Conservation (phyloP, 768 basidiomycete genomes). For the Dioszegia aurantiaca region DNA sequence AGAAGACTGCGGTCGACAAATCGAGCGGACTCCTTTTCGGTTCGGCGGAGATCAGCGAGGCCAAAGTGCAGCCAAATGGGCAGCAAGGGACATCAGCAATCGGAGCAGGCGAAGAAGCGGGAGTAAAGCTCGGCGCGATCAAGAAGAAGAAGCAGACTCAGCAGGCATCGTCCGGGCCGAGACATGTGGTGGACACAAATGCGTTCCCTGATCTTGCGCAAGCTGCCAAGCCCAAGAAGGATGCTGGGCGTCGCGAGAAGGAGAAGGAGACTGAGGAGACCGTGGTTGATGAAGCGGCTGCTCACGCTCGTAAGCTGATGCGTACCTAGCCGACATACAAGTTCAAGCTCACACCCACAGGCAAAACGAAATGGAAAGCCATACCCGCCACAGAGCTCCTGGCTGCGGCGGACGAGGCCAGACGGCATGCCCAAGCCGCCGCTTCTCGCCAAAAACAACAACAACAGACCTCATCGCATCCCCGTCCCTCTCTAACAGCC, state of each 20-base stretch:
- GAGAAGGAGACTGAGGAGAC: slow-evolving; percentile 29
- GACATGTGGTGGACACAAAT: slow-evolving; percentile 23
- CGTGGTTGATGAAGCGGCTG: slow-evolving; percentile 18
- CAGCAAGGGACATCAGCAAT: slow-evolving; percentile 5
- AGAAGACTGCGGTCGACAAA: neutral
- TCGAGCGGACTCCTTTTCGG: neutral
- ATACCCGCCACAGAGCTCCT: slow-evolving; percentile 62
- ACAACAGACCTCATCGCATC: neutral
- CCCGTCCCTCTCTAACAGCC: neutral
- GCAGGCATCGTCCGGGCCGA: slow-evolving; percentile 5
- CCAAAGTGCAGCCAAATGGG: neutral
- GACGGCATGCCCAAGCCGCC: slow-evolving; percentile 23
- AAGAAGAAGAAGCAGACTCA: slow-evolving; percentile 25
- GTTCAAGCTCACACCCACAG: slow-evolving; percentile 34
- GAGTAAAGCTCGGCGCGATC: slow-evolving; percentile 8
- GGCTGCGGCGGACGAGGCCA: slow-evolving; percentile 56
- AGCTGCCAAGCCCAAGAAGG: slow-evolving; percentile 33
- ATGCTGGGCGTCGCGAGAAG: slow-evolving; percentile 30
- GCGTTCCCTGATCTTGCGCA: slow-evolving; percentile 45
- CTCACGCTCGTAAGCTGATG: slow-evolving; percentile 24
- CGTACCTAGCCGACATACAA: neutral
- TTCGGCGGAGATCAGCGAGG: slow-evolving; percentile 4
- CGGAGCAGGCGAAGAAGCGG: neutral
- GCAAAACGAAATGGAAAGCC: slow-evolving; percentile 65
- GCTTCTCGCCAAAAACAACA: slow-evolving; percentile 1